Base-by-base conservation (phyloP, 371 early-diverging fungal genomes). In the Zancudomyces culisetae region DNA sequence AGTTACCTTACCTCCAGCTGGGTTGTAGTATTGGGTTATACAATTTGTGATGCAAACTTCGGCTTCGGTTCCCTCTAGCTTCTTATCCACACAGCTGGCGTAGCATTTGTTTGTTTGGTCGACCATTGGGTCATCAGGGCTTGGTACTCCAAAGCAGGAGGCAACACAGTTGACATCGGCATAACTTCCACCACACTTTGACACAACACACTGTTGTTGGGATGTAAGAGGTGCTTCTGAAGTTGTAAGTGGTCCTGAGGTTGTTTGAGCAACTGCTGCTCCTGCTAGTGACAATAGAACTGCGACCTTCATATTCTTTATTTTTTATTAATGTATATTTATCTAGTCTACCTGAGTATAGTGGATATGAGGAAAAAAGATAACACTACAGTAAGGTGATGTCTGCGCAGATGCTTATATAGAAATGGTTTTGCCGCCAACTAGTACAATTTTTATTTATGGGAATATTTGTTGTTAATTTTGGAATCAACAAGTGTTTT, bases 91-190 rank as follows among this genome's bases (percentile, higher is more conserved):
- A 60, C 68, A 68, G 22, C 48, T 43, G 21, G 20, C 42, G 59
- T 59, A 60, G 59, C 68, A 68, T 49, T 63, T 56, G 60, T 46
- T 57, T 50, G 66, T 60, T 26, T 52, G 39, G 6, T 55, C 52
- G 27, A 63, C 58, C 60, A 62, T 60, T 15, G 56, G 49, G 26
- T 57, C 48, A 43, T 66, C 63, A 48, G 68, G 68, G 57, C 63
- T 66, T 42, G 68, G 68, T 43, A 55, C 56, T 43, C 45, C 47
- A 27, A 48, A 47, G 59, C 68, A 68, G 30, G 55, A 51, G 18
- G 68, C 63, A 54, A 66, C 58, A 60, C 68, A 68, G 64, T 43
- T 55, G 47, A 56, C 58, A 29, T 62, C 55, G 45, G 45, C 50
- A 19, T 23, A 27, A 53, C 56, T 50, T 43, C 28, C 26, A 30